Base-by-base conservation (phyloP, 148 eudicot species). In the Rhododendron kiyosumense region DNA sequence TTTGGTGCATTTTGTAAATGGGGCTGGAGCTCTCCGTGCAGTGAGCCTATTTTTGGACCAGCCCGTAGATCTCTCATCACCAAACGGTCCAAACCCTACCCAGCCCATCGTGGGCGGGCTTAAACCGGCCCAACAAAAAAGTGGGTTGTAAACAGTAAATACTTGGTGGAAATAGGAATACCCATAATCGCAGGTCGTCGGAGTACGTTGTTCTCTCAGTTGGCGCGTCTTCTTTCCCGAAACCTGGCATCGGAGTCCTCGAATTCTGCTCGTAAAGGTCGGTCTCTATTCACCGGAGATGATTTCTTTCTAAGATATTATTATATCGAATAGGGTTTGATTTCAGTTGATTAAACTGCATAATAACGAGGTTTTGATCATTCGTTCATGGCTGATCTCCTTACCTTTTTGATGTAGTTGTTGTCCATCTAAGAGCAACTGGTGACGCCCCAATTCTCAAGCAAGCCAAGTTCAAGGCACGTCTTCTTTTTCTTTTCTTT, bases 361-460 rank as follows among this genome's bases (percentile, higher is more conserved):
- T 13, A 51, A 6, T 12, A 48, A 13, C 38, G 14, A 48, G 78
- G 48, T 84, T 51, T 32, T 20, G 81, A 71, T 32, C 13, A 18
- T 75, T 13, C 34, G 1, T 36, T n/a, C 26, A 75, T 83, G 41
- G 38, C 41, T 67, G 3, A 1, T 24, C 43, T 13, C 51, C 3
- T 26, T 18, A 46, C 65, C 32, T 34, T 0, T 59, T 18, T 41
- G 13, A 67, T 90, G 90, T 92, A 96, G 98, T 96, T 85, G 97
- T 96, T 36, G 92, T 97, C 73, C 97, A 95, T 88, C 87, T 96
- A 22, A 91, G 98, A 83, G 98, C 98, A 54, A 94, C 98, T 36
- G 99, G 99, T 17, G 99, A 95, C 79, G 99, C 99, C 57, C 99
- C 99, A 30, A 97, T 97, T 86, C 98, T 97, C 85, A 97, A 95